Percentiles rank a stretch among this genome's conserved stretches.
These are phyloP conservation scores for Conticribra guillardii DNA, from an alignment of 108 stramenopile genomes.

Conservation along the genomic window DNA sequence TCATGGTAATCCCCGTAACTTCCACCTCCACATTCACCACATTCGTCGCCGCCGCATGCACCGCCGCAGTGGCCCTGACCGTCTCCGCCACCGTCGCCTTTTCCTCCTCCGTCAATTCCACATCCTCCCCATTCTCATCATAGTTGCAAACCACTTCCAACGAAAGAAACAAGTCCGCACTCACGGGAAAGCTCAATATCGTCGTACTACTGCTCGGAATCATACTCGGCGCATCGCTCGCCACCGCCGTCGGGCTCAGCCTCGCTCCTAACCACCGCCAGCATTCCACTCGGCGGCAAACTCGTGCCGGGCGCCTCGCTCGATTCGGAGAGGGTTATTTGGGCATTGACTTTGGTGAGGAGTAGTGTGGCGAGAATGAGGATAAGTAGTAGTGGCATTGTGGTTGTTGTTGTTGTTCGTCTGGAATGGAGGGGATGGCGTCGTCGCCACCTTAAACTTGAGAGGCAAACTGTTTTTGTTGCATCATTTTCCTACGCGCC, in stretches of 20 bases:
- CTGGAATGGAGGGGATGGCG: no score
- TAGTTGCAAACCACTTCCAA: conserved; percentile 8
- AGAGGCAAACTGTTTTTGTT: no score
- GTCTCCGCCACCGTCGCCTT: conserved; percentile 10
- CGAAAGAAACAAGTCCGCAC: conserved; percentile 1
- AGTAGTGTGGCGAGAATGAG: no score
- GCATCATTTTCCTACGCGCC: no score
- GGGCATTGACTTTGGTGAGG: no score
- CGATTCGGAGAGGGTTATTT: no score
- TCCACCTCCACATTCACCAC: neutral
- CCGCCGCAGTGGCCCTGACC: conserved; percentile 2
- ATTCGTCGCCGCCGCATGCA: neutral
- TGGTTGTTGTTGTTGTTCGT: no score
- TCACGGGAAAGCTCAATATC: neutral
- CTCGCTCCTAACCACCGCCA: no score
- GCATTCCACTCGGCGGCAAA: neutral
- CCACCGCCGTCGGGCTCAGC: neutral
- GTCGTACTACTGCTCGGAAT: conserved; percentile 1
- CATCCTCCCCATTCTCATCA: neutral
- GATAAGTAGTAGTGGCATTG: no score
- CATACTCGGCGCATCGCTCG: conserved; percentile 1
- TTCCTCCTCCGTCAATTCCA: conserved; percentile 19
- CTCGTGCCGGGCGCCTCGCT: conserved; percentile 2
- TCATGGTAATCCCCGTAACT: neutral
- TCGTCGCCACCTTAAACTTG: no score